phyloP scores from a whole-genome alignment of 2,329 filamentous ascomycete species.

The Cyphellophora europaea region DNA sequence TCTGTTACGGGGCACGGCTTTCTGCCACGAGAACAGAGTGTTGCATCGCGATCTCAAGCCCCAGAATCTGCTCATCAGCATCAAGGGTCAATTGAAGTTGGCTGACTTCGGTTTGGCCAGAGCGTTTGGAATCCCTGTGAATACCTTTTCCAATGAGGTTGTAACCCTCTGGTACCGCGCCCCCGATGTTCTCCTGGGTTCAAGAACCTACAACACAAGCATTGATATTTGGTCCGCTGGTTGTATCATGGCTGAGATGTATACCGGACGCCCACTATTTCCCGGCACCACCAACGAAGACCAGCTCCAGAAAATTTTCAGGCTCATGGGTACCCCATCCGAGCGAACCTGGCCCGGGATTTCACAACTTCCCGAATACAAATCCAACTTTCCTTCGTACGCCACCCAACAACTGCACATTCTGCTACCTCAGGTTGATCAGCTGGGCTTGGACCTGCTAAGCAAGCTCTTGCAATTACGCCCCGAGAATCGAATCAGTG shows the following conservation, averaged over 20 bases:
- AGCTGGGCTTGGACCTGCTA: slow-evolving; percentile 74
- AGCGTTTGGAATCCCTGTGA: slow-evolving; percentile 81
- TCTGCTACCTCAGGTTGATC: slow-evolving; percentile 85
- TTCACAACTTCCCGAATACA: slow-evolving; percentile 93
- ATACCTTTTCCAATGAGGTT: slow-evolving; percentile 81
- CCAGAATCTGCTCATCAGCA: slow-evolving; percentile 79
- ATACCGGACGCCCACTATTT: slow-evolving; percentile 88
- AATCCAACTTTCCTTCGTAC: slow-evolving; percentile 87
- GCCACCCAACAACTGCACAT: slow-evolving; percentile 80
- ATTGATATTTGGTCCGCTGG: slow-evolving; percentile 99
- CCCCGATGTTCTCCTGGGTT: slow-evolving; percentile 87
- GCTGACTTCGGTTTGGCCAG: slow-evolving; percentile 84
- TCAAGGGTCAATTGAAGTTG: slow-evolving; percentile 79
- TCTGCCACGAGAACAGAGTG: slow-evolving; percentile 95
- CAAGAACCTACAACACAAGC: slow-evolving; percentile 96
- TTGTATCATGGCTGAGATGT: slow-evolving; percentile 99
- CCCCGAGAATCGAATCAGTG: slow-evolving; percentile 84
- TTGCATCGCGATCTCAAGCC: slow-evolving; percentile 89
- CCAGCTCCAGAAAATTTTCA: slow-evolving; percentile 92
- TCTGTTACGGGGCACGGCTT: slow-evolving; percentile 87
- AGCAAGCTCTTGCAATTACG: slow-evolving; percentile 85
- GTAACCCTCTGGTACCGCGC: slow-evolving; percentile 61
- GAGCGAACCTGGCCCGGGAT: slow-evolving; percentile 95
- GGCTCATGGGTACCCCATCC: slow-evolving; percentile 94
- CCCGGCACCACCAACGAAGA: slow-evolving; percentile 98